Base-by-base conservation (phyloP, 2,329 filamentous ascomycete genomes). In the Pseudofabraea citricarpa region DNA sequence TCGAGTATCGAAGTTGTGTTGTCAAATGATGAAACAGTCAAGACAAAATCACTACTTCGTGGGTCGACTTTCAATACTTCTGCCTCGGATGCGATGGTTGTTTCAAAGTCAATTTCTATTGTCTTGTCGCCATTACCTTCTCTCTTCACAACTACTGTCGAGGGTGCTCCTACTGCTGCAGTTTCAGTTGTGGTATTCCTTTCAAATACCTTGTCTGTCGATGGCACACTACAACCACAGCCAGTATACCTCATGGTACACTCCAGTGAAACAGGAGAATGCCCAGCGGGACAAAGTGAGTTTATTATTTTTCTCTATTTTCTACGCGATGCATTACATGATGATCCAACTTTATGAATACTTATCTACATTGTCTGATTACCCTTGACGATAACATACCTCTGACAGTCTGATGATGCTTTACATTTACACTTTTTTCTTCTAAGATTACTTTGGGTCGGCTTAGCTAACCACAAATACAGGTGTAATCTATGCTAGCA, bases 281-380 rank as follows among this genome's bases (percentile, higher is more conserved):
- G 93, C 64, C 90, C 91, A 20, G 53, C 66, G 50, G 82, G 85
- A 68, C 90, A 97, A 81, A 83, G 91, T 98, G 79, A 89, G 91
- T 87, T 46, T 19, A 19, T 21, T 49, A 32, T 46, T 48, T 51
- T 29, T 29, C 33, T 20, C 26, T 23, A 47, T 40, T 36, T 50
- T 51, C 47, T 48, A 44, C 29, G 40, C 43, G 36, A 36, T 41
- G 56, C 58, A 63, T 74, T 76, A 74, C 62, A 85, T 90, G 91
- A 96, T 97, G 90, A 95, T 75, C 68, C 69, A 77, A 69, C 66
- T 69, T 15, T 73, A 74, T 68, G 77, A 94, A 93, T 88, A 90
- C 90, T 97, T 97, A 97, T 96, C 91, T 96, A 97, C 91, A 96
- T 97, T 97, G 90, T 87, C 91, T 90, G 91, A 95, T 85, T 70